Base-by-base conservation (phyloP, 148 eudicot species). In the Rhododendron williamsianum region DNA sequence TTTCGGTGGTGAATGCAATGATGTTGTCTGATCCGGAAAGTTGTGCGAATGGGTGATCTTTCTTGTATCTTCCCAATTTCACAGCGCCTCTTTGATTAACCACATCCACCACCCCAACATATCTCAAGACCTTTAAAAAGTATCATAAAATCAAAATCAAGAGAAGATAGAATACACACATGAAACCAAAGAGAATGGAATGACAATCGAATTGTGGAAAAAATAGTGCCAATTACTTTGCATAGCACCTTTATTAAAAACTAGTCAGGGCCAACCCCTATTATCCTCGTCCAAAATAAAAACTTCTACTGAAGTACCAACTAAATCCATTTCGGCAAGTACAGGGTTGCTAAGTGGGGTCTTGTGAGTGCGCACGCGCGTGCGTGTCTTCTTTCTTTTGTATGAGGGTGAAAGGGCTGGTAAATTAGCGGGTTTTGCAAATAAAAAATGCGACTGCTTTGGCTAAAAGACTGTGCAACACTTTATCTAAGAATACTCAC, bases 21-120 rank as follows among this genome's bases (percentile, higher is more conserved):
- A 97, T 97, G 91, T 97, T 97, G 81, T 97, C 99, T 0, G 99
- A 97, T 54, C 98, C 99, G 3, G 96, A 93, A n/a, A 97, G 96
- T 86, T 95, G 98, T 3, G 99, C 96, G 85, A 97, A 97, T 2
- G 99, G 96, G 87, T 95, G 96, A 80, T 94, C 95, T 81, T 94
- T 97, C 87, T 94, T 97, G 94, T 97, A 97, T 88, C 93, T 94
- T 83, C 87, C 87, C 90, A 97, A 83, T 82, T 93, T 91, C 67
- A 97, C 99, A 2, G 84, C 87, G 19, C 99, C 99, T 83, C 87
- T 95, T 65, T 91, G 82, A 72, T 92, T 94, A 51, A 78, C 88
- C 78, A 92, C 98, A 81, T 97, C 99, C 87, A 97, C 99, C 10
- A 93, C 98, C 84, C 99, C 99, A 9, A 95, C 99, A 27, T 95